These are phyloP conservation scores for Fusarium chuoi DNA, from an alignment of 2,329 filamentous ascomycete genomes.

Conservation along the genomic window DNA sequence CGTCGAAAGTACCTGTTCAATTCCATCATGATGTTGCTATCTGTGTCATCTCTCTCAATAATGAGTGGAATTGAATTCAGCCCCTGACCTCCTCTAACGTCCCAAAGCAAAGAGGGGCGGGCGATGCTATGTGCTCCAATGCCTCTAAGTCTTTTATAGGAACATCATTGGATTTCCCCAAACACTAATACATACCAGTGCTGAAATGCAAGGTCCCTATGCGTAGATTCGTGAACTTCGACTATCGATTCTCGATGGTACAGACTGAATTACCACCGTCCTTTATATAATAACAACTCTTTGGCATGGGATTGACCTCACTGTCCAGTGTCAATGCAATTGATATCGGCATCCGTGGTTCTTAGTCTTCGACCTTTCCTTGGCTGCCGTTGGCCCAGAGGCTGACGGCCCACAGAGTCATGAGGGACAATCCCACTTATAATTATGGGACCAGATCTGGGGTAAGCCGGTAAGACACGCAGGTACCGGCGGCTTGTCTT, in stretches of 20 bases:
- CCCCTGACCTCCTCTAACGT: neutral
- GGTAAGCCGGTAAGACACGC: slow-evolving; percentile 32
- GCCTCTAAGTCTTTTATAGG: neutral
- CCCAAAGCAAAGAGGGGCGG: slow-evolving; percentile 7
- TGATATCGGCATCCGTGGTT: slow-evolving; percentile 22
- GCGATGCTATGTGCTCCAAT: neutral
- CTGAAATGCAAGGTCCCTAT: neutral
- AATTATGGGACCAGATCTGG: slow-evolving; percentile 33
- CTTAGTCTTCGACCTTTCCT: neutral
- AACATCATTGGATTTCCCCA: neutral
- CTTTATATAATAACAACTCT: neutral
- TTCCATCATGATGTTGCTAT: slow-evolving; percentile 4
- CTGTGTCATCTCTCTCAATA: slow-evolving; percentile 14
- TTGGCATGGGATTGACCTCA: neutral
- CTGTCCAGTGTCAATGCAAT: slow-evolving; percentile 8
- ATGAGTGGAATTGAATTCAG: slow-evolving; percentile 31
- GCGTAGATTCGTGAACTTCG: neutral
- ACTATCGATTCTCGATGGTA: neutral
- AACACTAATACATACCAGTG: neutral
- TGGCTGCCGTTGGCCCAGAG: neutral
- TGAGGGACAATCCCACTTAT: neutral
- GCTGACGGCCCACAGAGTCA: slow-evolving; percentile 1
- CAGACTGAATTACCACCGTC: neutral
- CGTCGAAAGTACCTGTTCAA: slow-evolving; percentile 1
- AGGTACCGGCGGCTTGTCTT: slow-evolving; percentile 25